phyloP scores from a whole-genome alignment of 441 rosid genomes.

The Populus hybrid region DNA sequence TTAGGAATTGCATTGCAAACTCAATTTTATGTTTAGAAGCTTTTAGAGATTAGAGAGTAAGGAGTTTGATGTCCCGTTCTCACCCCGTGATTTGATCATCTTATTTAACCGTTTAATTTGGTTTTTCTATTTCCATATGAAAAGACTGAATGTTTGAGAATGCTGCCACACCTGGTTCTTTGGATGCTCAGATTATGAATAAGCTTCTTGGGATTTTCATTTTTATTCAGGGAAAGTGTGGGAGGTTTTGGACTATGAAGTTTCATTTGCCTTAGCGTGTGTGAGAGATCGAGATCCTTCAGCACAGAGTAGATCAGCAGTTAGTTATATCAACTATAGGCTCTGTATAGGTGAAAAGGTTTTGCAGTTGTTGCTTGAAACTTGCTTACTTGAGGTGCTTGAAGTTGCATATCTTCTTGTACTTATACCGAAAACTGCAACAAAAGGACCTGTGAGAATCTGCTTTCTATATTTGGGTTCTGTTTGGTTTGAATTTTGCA shows the following conservation, averaged over 20 bases:
- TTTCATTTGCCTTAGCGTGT: background rate
- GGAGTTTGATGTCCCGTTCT: background rate
- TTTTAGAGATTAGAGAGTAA: background rate
- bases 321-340: background rate
- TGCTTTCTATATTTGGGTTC: background rate
- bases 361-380: background rate
- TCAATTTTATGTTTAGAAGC: background rate
- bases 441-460: background rate
- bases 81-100: background rate
- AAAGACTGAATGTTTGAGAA: background rate
- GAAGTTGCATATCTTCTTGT: background rate
- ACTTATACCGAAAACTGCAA: background rate
- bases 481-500: background rate
- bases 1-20: background rate
- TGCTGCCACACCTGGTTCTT: background rate
- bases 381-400: background rate
- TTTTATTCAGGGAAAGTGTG: background rate
- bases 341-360: conserved; percentile 1
- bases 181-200: background rate
- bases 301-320: background rate
- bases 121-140: background rate
- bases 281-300: background rate
- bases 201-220: background rate
- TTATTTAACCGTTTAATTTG: background rate
- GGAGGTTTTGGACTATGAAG: background rate